phyloP scores from a whole-genome alignment of 1,284 basidiomycete species.

The Malassezia pachydermatis region DNA sequence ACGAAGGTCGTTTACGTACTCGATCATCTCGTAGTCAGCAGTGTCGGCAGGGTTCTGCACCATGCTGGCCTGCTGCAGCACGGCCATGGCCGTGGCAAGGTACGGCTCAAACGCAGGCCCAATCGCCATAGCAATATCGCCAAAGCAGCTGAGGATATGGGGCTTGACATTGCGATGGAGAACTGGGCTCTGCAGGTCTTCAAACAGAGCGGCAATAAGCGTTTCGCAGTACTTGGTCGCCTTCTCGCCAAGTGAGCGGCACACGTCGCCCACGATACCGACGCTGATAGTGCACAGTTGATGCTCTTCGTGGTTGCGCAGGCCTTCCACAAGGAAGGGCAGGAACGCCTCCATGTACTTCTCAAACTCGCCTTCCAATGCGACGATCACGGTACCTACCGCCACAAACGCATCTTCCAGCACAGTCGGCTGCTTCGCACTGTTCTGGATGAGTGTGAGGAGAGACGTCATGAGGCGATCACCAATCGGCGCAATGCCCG shows the following conservation, averaged over 20 bases:
- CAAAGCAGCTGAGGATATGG: conserved; percentile 84
- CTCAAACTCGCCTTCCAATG: conserved; percentile 72
- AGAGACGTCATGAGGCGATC: conserved; percentile 91
- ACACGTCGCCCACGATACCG: conserved; percentile 88
- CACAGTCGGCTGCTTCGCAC: conserved; percentile 86
- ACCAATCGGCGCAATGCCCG: conserved; percentile 74
- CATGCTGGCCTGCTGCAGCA: conserved; percentile 77
- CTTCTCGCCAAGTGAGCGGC: conserved; percentile 76
- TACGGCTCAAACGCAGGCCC: conserved; percentile 76
- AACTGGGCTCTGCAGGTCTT: conserved; percentile 81
- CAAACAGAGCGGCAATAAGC: conserved; percentile 82
- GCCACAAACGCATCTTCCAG: conserved; percentile 93
- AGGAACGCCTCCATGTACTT: conserved; percentile 84
- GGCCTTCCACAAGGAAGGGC: conserved; percentile 77
- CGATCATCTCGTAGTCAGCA: conserved; percentile 73
- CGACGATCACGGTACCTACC: conserved; percentile 63
- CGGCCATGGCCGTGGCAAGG: conserved; percentile 77
- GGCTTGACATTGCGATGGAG: conserved; percentile 93
- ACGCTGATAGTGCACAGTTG: conserved; percentile 91
- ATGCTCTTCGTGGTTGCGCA: conserved; percentile 86
- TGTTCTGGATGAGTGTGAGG: conserved; percentile 69
- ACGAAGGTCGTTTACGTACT: conserved; percentile 80
- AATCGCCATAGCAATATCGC: conserved; percentile 89
- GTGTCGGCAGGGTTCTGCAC: conserved; percentile 40
- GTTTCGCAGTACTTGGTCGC: conserved; percentile 69